Base-by-base conservation (phyloP, 2,329 filamentous ascomycete species). In the Hypoxylon sp. region DNA sequence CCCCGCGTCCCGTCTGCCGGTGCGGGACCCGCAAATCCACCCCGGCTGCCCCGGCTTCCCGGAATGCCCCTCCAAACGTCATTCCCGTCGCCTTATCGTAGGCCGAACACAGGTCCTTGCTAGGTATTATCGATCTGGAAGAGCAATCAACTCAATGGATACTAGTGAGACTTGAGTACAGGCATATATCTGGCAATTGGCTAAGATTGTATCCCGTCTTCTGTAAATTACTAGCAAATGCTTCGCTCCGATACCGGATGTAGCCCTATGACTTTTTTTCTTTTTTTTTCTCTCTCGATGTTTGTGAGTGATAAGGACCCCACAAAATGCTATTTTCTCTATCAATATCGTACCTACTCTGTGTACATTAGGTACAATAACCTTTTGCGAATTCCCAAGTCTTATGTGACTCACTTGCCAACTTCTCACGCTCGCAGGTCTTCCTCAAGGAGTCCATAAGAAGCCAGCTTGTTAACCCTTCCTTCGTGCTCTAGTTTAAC, bases 31-130 rank as follows among this genome's bases (percentile, higher is more conserved):
- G 13, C n/a, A n/a, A n/a, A 45, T 52, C 40, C 21, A 23, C 31
- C 21, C 17, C 17, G 5, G 31, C n/a, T n/a, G n/a, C n/a, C n/a
- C n/a, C n/a, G n/a, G n/a, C n/a, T n/a, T n/a, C n/a, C n/a, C n/a
- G n/a, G n/a, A n/a, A 29, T 38, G 15, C 31, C 40, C 33, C 41
- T 46, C 41, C 31, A 15, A n/a, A 47, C 41, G 41, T 53, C 49
- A 53, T 46, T 27, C 21, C 18, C 21, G 13, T 13, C 15, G 20
- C 4, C 20, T 24, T 17, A 17, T 15, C n/a, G 13, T 33, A n/a
- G 3, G n/a, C 11, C 21, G 8, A 23, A 42, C n/a, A 24, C 4
- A 27, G 27, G n/a, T n/a, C n/a, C n/a, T n/a, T n/a, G n/a, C 40
- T 15, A n/a, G n/a, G n/a, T n/a, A n/a, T n/a, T n/a, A n/a, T n/a